phyloP scores from a whole-genome alignment of 805 yeast species.

The Metschnikowia hibisci region DNA sequence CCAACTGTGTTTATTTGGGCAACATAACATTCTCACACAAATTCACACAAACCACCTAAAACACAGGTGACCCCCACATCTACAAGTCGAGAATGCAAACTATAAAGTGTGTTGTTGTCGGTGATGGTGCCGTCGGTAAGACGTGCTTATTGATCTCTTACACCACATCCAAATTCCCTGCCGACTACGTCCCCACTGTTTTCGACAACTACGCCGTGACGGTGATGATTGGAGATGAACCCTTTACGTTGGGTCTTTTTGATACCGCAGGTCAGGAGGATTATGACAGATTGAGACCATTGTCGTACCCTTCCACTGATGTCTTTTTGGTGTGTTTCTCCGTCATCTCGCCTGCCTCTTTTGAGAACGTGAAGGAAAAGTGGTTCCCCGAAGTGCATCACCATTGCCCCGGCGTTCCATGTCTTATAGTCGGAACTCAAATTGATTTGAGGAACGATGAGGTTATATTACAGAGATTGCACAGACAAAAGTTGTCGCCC shows the following conservation, averaged over 20 bases:
- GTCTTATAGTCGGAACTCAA: constrained; percentile 95
- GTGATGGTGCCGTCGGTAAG: constrained; percentile 99
- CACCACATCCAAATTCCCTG: constrained; percentile 95
- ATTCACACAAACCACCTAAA: constrained; percentile 2
- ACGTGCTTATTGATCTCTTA: constrained; percentile 94
- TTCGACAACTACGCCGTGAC: constrained; percentile 94
- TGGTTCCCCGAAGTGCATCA: constrained; percentile 98
- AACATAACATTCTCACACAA: constrained; percentile 3
- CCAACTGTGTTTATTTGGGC: constrained; percentile 3
- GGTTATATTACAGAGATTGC: constrained; percentile 81
- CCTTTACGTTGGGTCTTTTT: constrained; percentile 93
- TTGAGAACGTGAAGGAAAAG: constrained; percentile 95
- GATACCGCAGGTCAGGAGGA: constrained; percentile 99
- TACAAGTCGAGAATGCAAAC: constrained; percentile 41
- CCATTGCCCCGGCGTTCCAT: constrained; percentile 98
- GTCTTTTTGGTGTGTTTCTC: constrained; percentile 94
- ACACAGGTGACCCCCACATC: background rate
- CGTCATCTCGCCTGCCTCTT: constrained; percentile 94
- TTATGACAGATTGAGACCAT: constrained; percentile 94
- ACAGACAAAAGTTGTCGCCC: constrained; percentile 85
- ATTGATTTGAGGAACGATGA: constrained; percentile 93
- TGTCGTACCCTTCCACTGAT: constrained; percentile 95
- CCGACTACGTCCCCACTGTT: constrained; percentile 98
- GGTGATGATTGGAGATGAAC: constrained; percentile 96
- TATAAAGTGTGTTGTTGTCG: constrained; percentile 95